Conservation (phyloP, 2,329 filamentous ascomycete species). For the Scedosporium aurantiacum region DNA sequence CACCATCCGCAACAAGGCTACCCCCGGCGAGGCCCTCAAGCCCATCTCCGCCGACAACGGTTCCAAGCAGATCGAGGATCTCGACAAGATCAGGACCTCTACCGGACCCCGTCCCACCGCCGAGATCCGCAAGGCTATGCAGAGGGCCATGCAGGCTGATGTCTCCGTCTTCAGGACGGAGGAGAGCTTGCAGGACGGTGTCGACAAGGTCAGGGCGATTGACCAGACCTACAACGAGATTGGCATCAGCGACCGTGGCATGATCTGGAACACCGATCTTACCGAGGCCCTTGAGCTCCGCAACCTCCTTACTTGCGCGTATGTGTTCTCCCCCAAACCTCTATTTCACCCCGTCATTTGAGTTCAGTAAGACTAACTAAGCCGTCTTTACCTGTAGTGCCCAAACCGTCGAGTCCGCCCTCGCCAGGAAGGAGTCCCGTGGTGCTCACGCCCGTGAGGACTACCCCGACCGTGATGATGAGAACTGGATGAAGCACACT, state of each 20-base stretch:
- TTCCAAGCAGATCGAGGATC: slow-evolving; percentile 72
- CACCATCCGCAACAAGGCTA: slow-evolving; percentile 91
- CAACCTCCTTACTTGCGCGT: slow-evolving; percentile 94
- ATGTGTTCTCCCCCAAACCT: slow-evolving; percentile 31
- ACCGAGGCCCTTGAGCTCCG: slow-evolving; percentile 92
- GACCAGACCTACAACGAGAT: slow-evolving; percentile 72
- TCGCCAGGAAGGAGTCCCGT: slow-evolving; percentile 92
- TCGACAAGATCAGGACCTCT: slow-evolving; percentile 77
- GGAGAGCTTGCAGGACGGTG: slow-evolving; percentile 86
- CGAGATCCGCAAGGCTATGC: slow-evolving; percentile 85
- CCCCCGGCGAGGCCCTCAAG: slow-evolving; percentile 68
- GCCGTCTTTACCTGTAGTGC: slow-evolving; percentile 35
- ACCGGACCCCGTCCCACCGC: slow-evolving; percentile 78
- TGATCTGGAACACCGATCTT: slow-evolving; percentile 99
- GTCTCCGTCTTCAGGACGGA: slow-evolving; percentile 95
- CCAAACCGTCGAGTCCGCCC: slow-evolving; percentile 84
- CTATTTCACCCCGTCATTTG: not conserved
- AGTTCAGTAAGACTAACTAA: slow-evolving; percentile 4
- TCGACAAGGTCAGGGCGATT: slow-evolving; percentile 74
- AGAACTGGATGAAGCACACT: slow-evolving; percentile 99
- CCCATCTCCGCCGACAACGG: slow-evolving; percentile 76
- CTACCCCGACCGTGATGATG: slow-evolving; percentile 87
- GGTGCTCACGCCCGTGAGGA: slow-evolving; percentile 96
- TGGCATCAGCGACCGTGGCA: slow-evolving; percentile 94
- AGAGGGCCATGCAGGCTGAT: slow-evolving; percentile 96